Conservation (phyloP, 345 rosid species). For the Ceriops decandra region DNA sequence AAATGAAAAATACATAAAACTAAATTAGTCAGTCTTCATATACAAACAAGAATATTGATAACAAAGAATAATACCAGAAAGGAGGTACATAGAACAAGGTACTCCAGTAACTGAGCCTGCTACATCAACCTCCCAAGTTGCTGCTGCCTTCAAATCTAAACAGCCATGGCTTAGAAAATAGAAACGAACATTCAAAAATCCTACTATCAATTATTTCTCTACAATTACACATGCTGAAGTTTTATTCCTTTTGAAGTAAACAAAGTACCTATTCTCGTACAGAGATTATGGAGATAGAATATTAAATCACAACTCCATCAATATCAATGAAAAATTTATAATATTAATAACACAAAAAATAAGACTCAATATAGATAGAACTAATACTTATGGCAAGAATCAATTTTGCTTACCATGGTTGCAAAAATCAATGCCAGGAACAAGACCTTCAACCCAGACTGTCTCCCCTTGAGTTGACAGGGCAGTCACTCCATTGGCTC, state of each 20-base stretch:
- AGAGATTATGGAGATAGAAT: not conserved
- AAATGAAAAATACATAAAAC: not conserved
- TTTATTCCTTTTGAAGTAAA: not conserved
- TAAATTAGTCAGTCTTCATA: not conserved
- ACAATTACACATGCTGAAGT: not conserved
- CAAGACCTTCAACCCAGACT: slow-evolving; percentile 95
- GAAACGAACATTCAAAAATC: not conserved
- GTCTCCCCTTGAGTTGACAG: slow-evolving; percentile 48
- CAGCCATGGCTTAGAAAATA: slow-evolving; percentile 4
- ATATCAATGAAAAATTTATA: not conserved
- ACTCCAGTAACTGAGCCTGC: slow-evolving; percentile 55
- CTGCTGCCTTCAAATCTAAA: slow-evolving; percentile 69
- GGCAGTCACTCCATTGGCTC: slow-evolving; percentile 35
- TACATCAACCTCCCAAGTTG: slow-evolving; percentile 98
- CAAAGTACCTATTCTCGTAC: not conserved
- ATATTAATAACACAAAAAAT: not conserved
- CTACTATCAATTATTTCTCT: not conserved
- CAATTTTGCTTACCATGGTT: slow-evolving; percentile 67
- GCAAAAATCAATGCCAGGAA: slow-evolving; percentile 96
- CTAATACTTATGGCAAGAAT: not conserved
- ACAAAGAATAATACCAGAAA: slow-evolving; percentile 53
- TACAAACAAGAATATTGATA: not conserved
- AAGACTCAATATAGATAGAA: not conserved
- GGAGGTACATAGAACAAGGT: slow-evolving; percentile 84
- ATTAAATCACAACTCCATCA: not conserved